A percentile compares a stretch with the other conserved stretches of the same genome.
phyloP scores from a whole-genome alignment of 2,329 filamentous ascomycete genomes.

The Alternaria sp. region DNA sequence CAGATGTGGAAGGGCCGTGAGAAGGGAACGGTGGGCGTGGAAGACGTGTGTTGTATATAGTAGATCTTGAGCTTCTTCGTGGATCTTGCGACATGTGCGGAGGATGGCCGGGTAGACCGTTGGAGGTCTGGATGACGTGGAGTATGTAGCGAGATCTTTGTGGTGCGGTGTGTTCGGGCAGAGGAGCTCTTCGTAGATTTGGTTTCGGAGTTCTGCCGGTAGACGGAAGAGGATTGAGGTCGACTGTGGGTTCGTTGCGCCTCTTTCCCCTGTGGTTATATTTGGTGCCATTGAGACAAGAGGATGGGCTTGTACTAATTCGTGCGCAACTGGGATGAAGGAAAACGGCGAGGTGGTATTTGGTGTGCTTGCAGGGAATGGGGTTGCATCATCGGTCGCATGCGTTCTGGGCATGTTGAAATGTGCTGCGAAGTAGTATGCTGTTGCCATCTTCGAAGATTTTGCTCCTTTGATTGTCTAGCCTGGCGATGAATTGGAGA shows the following conservation, averaged over 20 bases:
- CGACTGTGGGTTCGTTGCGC: conserved; percentile 14
- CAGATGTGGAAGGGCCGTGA: conserved; percentile 54
- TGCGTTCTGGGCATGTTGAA: conserved; percentile 19
- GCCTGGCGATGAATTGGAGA: too few species aligned
- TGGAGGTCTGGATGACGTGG: conserved; percentile 11
- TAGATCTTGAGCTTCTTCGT: conserved; percentile 52
- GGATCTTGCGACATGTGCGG: conserved; percentile 49
- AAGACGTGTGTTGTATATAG: conserved; percentile 60
- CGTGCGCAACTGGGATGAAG: neutral
- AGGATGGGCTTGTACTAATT: conserved; percentile 2
- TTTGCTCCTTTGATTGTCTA: neutral
- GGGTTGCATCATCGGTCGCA: neutral
- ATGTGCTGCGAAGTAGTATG: conserved; percentile 29
- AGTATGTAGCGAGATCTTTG: conserved; percentile 7
- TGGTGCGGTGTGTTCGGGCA: conserved; percentile 23
- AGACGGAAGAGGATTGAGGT: conserved; percentile 52
- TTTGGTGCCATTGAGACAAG: neutral
- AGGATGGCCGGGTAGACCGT: conserved; percentile 51
- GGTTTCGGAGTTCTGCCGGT: conserved; percentile 66
- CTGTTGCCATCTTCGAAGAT: conserved; percentile 14
- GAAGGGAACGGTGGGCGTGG: conserved; percentile 56
- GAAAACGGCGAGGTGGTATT: neutral
- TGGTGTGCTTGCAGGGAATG: neutral
- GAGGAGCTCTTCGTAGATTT: conserved; percentile 59
- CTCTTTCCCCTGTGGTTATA: conserved; percentile 7